A percentile compares a stretch with the other conserved stretches of the same genome.
Conservation (phyloP, 257 asterid species). For the Prunella vulgaris region DNA sequence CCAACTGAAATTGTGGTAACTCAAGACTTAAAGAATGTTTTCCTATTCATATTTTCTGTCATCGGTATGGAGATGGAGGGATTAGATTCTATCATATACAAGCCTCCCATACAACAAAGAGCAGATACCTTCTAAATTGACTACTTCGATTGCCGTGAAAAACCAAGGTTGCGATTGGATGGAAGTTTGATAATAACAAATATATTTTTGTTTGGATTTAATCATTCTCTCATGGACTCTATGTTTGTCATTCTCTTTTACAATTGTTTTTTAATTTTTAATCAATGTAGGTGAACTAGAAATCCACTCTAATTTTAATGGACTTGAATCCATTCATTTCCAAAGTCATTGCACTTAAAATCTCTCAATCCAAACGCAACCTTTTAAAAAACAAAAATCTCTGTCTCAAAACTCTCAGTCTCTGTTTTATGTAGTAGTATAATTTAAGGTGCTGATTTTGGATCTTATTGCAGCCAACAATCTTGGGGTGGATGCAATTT, state of each 20-base stretch:
- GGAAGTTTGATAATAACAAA: no score
- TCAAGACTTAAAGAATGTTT: no score
- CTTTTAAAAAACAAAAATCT: not conserved
- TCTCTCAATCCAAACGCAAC: not conserved
- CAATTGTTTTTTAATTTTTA: no score
- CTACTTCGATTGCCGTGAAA: not conserved
- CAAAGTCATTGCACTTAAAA: not conserved
- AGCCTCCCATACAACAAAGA: not conserved
- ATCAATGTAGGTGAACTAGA: not conserved
- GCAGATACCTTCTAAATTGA: not conserved
- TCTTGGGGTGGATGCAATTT: slow-evolving; percentile 88
- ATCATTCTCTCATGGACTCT: no score
- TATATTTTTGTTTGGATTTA: no score
- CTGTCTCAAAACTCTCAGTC: not conserved
- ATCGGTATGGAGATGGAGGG: not conserved
- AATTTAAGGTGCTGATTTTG: slow-evolving; percentile 11
- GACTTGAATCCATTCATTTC: not conserved
- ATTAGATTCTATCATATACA: not conserved
- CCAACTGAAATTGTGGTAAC: no score
- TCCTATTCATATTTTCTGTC: not conserved
- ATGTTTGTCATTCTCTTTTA: no score
- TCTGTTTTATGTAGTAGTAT: not conserved
- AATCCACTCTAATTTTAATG: not conserved
- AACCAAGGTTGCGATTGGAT: not conserved
- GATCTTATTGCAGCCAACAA: slow-evolving; percentile 68